Base-by-base conservation (phyloP, 2,329 filamentous ascomycete genomes). In the Aphanocladium album region DNA sequence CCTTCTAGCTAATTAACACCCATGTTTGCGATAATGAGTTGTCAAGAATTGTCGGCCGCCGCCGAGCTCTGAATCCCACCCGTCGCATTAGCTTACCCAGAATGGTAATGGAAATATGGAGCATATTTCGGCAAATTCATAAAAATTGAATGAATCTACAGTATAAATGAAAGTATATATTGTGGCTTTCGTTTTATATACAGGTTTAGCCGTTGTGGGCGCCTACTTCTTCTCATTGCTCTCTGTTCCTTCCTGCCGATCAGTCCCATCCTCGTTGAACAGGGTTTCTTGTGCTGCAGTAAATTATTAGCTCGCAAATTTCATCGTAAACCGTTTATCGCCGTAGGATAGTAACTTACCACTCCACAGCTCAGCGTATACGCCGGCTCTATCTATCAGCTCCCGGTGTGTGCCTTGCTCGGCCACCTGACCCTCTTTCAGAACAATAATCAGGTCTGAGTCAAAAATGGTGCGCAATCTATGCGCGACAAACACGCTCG, bases 401-500 rank as follows among this genome's bases (percentile, higher is more conserved):
- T 95, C 84, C 62, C 89, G 83, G 73, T 99, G 95, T 17, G 90
- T 96, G 16, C 95, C 95, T 73, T 84, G 86, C 77, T 98, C 95
- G 2, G 88, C 91, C n/a, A 98, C 92, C 16, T 79, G 80, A 0
- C 95, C 95, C 62, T 90, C 87, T 71, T 88, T 89, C 60, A 98
- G 77, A 41, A 98, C 95, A 68, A 98, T 93, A 67, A 98, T 98
- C 67, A 93, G 79, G 74, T 98, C 90, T 43, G 90, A 90, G 69
- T 98, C 95, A 69, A 90, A 96, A 65, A 99, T 97, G 0, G 95
- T 98, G 57, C 93, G 85, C 62, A 99, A 77, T 19, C 95, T 84
- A 74, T 98, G 95, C 7, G 95, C 95, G 5, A 99, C 89, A 71
- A 98, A 98, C 1, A 99, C 90, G 66, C 92, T 97, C 0, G 95